Base-by-base conservation (phyloP, 345 rosid species). In the Acer campestre region DNA sequence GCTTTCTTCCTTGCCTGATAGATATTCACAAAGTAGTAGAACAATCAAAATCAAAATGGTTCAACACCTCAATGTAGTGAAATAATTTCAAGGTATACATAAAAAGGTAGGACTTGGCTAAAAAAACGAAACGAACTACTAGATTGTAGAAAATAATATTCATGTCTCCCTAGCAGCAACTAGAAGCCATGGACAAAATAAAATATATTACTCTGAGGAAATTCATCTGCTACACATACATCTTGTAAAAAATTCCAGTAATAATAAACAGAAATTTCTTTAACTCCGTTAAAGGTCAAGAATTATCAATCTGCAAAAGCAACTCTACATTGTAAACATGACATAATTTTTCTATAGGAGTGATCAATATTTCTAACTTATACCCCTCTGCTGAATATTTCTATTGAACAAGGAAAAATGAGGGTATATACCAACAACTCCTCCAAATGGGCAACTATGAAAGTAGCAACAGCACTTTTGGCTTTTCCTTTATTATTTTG, bases 1-100 rank as follows among this genome's bases (percentile, higher is more conserved):
- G 20, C 77, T 86, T 79, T 91, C 93, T 80, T 83, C 86, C 63
- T 89, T 92, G 48, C 94, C 99, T 95, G 78, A 55, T 25, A 75
- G 81, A 80, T 66, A 74, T 79, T 49, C 74, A 77, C 12, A 79
- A 77, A 66, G 29, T 18, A 64, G 59, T 12, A 25, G 20, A 64
- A 76, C 29, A 55, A 71, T 27, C 29, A 78, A 31, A 46, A 61
- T 4, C 66, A 59, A 6, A 63, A 38, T 66, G 49, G n/a, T 59
- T 48, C 31, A 77, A 48, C 73, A 11, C 59, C 35, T 68, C 18
- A 29, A 48, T 58, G 82, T 12, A 46, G 40, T 48, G 49, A 44
- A 51, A 63, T 42, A 71, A 66, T 20, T 53, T 42, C 76, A 70
- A 1, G n/a, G 20, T 12, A 35, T 6, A 62, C 20, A 22, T 46